phyloP scores from a whole-genome alignment of 768 basidiomycete genomes.

The Lyophyllum shimeji region DNA sequence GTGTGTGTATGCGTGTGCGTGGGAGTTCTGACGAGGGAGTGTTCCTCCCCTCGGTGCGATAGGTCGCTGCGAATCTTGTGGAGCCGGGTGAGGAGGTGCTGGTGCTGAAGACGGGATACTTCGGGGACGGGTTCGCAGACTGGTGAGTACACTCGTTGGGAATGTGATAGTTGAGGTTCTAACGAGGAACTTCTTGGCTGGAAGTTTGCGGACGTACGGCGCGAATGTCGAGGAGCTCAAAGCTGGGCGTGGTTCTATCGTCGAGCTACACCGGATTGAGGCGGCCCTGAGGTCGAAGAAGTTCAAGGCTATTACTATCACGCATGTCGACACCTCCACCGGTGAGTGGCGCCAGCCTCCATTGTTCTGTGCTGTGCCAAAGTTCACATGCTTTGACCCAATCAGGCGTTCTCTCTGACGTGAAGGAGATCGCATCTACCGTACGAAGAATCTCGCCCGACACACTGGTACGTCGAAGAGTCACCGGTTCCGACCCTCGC shows the following conservation, averaged over 20 bases:
- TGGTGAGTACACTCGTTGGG: constrained; percentile 46
- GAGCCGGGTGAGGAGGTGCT: constrained; percentile 70
- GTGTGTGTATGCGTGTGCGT: not conserved
- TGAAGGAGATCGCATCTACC: constrained; percentile 63
- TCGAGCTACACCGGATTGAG: constrained; percentile 54
- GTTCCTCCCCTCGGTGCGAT: not conserved
- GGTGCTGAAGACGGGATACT: constrained; percentile 87
- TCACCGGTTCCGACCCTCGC: not conserved
- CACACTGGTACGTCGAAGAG: constrained; percentile 53
- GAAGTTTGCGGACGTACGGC: constrained; percentile 77
- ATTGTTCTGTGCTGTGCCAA: not conserved
- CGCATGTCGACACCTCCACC: constrained; percentile 89
- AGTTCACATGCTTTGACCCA: not conserved
- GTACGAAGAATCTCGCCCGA: constrained; percentile 75
- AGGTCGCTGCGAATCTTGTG: constrained; percentile 83
- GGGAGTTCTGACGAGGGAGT: not conserved
- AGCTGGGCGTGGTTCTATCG: constrained; percentile 67
- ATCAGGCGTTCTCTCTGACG: constrained; percentile 73
- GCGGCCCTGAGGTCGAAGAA: constrained; percentile 62
- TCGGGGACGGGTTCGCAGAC: constrained; percentile 81
- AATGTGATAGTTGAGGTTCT: not conserved
- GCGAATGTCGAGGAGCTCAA: constrained; percentile 74
- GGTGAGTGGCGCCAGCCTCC: constrained; percentile 31
- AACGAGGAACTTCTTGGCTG: not conserved
- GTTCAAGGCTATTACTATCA: constrained; percentile 83